Percentiles rank a stretch among this genome's conserved stretches.
Evolutionary conservation across 108 stramenopile genomes (phyloP).

Genomic region (Cyclotella choctawhatcheeana): DNA sequence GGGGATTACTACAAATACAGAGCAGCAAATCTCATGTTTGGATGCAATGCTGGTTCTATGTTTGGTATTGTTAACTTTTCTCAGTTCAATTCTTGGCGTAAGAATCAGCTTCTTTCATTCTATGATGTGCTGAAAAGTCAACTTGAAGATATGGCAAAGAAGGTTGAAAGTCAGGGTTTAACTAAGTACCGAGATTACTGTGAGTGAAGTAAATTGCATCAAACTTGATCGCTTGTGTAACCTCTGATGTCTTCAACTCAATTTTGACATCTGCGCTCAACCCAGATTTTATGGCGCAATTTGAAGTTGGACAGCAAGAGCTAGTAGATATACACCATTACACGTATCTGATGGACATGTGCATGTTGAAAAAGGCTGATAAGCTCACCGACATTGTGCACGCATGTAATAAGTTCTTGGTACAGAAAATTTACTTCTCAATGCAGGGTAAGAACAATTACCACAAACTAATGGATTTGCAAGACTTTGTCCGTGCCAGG

Average conservation of each 20-base stretch:
- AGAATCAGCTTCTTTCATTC: conserved; percentile 60
- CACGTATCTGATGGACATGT: conserved; percentile 59
- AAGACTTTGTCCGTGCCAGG: conserved; percentile 35
- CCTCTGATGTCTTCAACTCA: too few species aligned
- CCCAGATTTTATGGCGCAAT: conserved; percentile 62
- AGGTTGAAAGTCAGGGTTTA: conserved; percentile 22
- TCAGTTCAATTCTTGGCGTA: conserved; percentile 58
- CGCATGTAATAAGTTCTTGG: conserved; percentile 40
- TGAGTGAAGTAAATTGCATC: conserved; percentile 12
- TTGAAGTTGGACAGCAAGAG: conserved; percentile 62
- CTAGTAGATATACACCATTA: conserved; percentile 58
- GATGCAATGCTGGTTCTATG: conserved; percentile 58
- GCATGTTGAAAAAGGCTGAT: conserved; percentile 38
- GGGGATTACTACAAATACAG: conserved; percentile 65
- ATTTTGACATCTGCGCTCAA: too few species aligned
- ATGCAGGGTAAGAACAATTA: conserved; percentile 50
- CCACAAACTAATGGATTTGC: conserved; percentile 48
- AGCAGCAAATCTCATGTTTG: conserved; percentile 58
- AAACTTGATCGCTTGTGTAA: too few species aligned
- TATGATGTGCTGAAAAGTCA: conserved; percentile 37
- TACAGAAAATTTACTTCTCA: conserved; percentile 48
- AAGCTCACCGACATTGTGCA: conserved; percentile 37
- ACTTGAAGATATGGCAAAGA: conserved; percentile 26
- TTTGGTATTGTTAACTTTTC: conserved; percentile 39
- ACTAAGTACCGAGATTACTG: conserved; percentile 57